Conservation (phyloP, 345 rosid genomes). For the Eucalyptus curtisii region DNA sequence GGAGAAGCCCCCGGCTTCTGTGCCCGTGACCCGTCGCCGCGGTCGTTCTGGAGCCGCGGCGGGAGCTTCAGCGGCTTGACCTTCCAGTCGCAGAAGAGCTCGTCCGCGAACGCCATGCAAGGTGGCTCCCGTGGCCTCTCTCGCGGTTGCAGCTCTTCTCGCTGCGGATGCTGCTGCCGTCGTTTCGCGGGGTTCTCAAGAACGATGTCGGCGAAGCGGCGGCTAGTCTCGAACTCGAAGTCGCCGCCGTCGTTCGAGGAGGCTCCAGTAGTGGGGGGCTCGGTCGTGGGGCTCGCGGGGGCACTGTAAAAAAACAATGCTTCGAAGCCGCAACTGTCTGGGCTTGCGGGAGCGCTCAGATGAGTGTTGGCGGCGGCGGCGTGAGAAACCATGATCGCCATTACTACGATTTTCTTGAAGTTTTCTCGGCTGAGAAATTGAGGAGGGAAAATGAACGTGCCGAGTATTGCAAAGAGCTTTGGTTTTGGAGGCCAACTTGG, state of each 20-base stretch:
- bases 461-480: neutral
- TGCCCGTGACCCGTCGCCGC: neutral
- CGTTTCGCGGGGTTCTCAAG: neutral
- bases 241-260: neutral
- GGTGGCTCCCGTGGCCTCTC: neutral
- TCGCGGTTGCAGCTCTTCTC: neutral
- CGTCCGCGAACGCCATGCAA: conserved; percentile 39
- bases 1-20: neutral
- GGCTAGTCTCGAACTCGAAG: conserved; percentile 30
- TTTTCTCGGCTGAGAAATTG: neutral
- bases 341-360: conserved; percentile 18
- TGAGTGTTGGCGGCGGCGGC: neutral
- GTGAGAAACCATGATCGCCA: neutral
- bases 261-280: neutral
- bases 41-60: neutral
- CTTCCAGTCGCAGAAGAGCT: conserved; percentile 23
- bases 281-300: conserved; percentile 9
- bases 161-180: neutral
- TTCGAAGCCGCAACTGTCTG: neutral
- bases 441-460: neutral
- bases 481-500: neutral
- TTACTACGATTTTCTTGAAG: neutral
- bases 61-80: conserved; percentile 34
- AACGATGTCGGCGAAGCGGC: neutral
- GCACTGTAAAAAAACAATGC: conserved; percentile 5